Evolutionary conservation across 345 rosid genomes (phyloP), one percentile per base, ranked within the genome.

Genomic region (Citrus australasica): DNA sequence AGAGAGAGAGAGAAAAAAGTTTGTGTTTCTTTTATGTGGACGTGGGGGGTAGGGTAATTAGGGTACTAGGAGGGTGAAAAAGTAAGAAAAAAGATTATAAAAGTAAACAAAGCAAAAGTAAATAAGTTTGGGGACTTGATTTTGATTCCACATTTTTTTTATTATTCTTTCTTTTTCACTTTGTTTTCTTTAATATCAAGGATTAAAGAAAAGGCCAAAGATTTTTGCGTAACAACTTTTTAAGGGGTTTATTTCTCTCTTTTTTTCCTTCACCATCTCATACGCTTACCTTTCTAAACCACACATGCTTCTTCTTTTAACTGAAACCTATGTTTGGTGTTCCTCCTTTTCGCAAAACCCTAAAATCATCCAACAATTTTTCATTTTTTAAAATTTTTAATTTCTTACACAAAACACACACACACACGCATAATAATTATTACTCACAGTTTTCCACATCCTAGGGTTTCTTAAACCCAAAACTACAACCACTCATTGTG

Each of bases 21-120:
- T 51, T 40, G 28, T 53, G 55, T 78, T 80, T 84, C 70, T 66
- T 66, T 85, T 92, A 84, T 87, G 92, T 88, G 92, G 92, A 84
- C 92, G 88, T 86, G 91, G 70, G 69, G 85, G 89, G 79, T 85
- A 90, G 87, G 91, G 79, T 79, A 83, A 84, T 53, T 17, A 37
- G 90, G 87, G 82, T 81, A 83, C 71, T 62, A 71, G 69, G 80
- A 73, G 69, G 80, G 81, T 76, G 67, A 86, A 76, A 83, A 84
- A 80, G 79, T 4, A 79, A 81, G 46, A 55, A 72, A 69, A 80
- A 61, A 73, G 32, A 79, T 42, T 65, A 76, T 55, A 75, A 74
- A 78, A 59, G 55, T 30, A 64, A 78, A 48, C 56, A 60, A 79
- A 46, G 30, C 35, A 65, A 65, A 79, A 37, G 30, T 40, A 28